These are phyloP conservation scores for Trichosporon sp. DNA, from an alignment of 1,284 basidiomycete genomes.

Conservation along the genomic window DNA sequence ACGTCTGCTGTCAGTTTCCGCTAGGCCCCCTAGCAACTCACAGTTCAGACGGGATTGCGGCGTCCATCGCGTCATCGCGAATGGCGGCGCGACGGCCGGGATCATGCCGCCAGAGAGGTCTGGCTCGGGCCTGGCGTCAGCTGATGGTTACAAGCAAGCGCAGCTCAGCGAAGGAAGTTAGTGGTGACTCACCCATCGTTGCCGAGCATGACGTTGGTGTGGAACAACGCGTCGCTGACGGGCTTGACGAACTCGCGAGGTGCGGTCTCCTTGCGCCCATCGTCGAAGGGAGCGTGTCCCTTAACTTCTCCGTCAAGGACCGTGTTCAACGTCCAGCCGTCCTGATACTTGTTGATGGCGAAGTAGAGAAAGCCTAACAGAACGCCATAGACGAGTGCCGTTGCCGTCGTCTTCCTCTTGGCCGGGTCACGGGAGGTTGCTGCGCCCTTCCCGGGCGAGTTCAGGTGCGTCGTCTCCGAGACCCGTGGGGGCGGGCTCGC, in stretches of 20 bases:
- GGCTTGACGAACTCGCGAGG: constrained; percentile 35
- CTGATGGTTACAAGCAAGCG: neutral
- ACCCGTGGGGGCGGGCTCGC: constrained; percentile 6
- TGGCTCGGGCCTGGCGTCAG: constrained; percentile 39
- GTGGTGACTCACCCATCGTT: constrained; percentile 47
- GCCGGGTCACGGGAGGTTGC: neutral
- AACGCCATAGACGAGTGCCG: neutral
- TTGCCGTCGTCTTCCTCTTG: neutral
- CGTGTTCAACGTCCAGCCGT: constrained; percentile 9
- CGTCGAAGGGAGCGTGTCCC: constrained; percentile 48
- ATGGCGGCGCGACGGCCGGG: constrained; percentile 65
- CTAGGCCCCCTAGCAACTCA: constrained; percentile 17
- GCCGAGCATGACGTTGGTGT: constrained; percentile 48
- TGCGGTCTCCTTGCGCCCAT: constrained; percentile 37
- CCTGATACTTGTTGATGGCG: constrained; percentile 2
- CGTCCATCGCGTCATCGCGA: constrained; percentile 76
- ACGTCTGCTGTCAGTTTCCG: constrained; percentile 57
- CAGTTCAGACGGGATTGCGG: constrained; percentile 51
- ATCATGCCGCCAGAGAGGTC: constrained; percentile 57
- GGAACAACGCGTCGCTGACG: constrained; percentile 34
- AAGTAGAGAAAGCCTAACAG: neutral
- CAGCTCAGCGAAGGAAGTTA: no score
- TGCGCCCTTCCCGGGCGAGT: neutral
- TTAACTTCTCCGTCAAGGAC: neutral
- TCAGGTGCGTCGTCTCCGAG: constrained; percentile 3